These are phyloP conservation scores for Coemansia sp. DNA, from an alignment of 192 early-diverging fungal species.

Conservation along the genomic window DNA sequence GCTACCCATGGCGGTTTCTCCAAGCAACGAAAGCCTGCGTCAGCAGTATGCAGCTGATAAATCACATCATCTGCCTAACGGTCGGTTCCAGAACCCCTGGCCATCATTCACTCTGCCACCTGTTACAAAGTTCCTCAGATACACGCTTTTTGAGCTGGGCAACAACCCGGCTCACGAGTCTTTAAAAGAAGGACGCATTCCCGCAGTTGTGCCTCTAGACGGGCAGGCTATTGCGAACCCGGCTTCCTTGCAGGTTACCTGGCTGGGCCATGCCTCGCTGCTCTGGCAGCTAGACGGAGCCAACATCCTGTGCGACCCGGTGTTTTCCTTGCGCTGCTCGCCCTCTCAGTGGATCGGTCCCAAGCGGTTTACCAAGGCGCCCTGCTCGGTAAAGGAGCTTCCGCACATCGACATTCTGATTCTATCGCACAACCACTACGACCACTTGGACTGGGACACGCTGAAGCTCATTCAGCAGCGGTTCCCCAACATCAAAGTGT, in stretches of 20 bases:
- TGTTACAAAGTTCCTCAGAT: background rate
- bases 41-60: constrained; percentile 17
- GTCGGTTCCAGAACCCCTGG: constrained; percentile 72
- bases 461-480: constrained; percentile 55
- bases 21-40: background rate
- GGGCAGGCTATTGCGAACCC: constrained; percentile 14
- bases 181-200: constrained; percentile 26
- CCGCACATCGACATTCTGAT: constrained; percentile 71
- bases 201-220: constrained; percentile 30
- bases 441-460: constrained; percentile 74
- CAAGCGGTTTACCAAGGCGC: constrained; percentile 62
- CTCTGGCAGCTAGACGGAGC: constrained; percentile 64
- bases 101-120: constrained; percentile 36
- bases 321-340: constrained; percentile 71
- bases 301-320: constrained; percentile 73
- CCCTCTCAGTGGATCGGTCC: constrained; percentile 67
- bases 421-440: constrained; percentile 88
- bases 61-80: constrained; percentile 50
- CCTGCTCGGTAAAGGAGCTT: constrained; percentile 63
- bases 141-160: constrained; percentile 14
- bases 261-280: constrained; percentile 66
- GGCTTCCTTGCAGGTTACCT: constrained; percentile 44
- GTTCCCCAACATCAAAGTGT: constrained; percentile 57
- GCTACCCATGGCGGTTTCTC: background rate
- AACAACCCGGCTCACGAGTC: constrained; percentile 16